Percentiles rank a stretch among this genome's conserved stretches.
phyloP scores from a whole-genome alignment of 1,284 basidiomycete species.

The Volvariella volvacea region DNA sequence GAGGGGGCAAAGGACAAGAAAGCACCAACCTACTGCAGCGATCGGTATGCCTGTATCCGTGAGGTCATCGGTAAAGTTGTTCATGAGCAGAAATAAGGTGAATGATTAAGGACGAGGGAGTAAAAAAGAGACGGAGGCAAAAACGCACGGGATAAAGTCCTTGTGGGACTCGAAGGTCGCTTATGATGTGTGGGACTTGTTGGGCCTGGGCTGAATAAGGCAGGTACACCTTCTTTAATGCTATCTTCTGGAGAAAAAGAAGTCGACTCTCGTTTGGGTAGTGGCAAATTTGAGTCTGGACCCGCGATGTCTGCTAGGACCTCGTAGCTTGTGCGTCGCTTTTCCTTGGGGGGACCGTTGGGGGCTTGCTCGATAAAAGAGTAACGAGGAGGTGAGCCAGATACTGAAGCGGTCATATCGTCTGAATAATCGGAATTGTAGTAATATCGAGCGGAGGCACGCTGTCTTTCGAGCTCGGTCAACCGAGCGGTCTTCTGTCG shows the following conservation, averaged over 20 bases:
- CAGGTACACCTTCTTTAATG: slow-evolving; percentile 64
- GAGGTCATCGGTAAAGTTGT: too few species aligned
- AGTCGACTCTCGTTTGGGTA: slow-evolving; percentile 45
- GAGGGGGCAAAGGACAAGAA: slow-evolving; percentile 8
- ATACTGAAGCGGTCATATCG: slow-evolving; percentile 26
- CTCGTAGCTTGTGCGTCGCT: slow-evolving; percentile 63
- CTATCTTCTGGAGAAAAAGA: slow-evolving; percentile 30
- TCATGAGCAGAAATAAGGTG: slow-evolving; percentile 13
- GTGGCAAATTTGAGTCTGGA: slow-evolving; percentile 64
- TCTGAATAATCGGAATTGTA: slow-evolving; percentile 26
- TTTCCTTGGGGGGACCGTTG: slow-evolving; percentile 34
- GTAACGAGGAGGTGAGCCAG: slow-evolving; percentile 18
- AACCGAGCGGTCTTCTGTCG: slow-evolving; percentile 72
- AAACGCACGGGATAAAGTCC: slow-evolving; percentile 74
- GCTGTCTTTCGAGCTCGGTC: slow-evolving; percentile 19
- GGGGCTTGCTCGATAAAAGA: slow-evolving; percentile 31
- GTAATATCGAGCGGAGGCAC: slow-evolving; percentile 14
- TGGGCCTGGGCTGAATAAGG: slow-evolving; percentile 37
- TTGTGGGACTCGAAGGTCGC: slow-evolving; percentile 63
- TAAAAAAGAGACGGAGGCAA: slow-evolving; percentile 6
- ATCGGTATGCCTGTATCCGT: slow-evolving; percentile 82
- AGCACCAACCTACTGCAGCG: slow-evolving; percentile 64
- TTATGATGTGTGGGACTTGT: slow-evolving; percentile 35
- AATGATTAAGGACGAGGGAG: slow-evolving; percentile 9
- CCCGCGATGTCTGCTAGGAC: slow-evolving; percentile 63